Percentiles rank a stretch among this genome's conserved stretches.
These are phyloP conservation scores for Penicillium capsulatum DNA, from an alignment of 2,329 filamentous ascomycete species.

Conservation along the genomic window DNA sequence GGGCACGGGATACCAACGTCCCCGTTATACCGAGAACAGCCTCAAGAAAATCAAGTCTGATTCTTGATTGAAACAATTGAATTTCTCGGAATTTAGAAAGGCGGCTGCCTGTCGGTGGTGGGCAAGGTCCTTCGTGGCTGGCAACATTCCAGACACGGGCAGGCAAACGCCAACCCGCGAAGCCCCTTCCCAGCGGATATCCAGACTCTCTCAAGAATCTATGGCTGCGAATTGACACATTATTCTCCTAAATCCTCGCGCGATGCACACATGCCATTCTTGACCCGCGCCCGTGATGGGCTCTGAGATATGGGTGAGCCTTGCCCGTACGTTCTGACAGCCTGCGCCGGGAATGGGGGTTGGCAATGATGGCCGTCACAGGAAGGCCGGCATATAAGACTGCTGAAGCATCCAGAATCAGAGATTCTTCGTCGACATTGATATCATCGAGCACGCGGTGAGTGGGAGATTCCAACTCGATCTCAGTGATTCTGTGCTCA, in stretches of 20 bases:
- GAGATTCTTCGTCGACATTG: background rate
- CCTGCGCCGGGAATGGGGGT: slow-evolving; percentile 21
- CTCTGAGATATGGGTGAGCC: background rate
- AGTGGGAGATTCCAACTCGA: no score
- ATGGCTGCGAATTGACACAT: no score
- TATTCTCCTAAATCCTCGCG: no score
- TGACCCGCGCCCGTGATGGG: background rate
- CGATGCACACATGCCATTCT: background rate
- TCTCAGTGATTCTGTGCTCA: no score
- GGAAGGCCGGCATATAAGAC: slow-evolving; percentile 13
- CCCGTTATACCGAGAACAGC: no score
- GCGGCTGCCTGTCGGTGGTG: background rate
- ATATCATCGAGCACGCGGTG: background rate
- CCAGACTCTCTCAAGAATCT: background rate
- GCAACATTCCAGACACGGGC: slow-evolving; percentile 16
- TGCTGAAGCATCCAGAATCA: background rate
- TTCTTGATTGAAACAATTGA: background rate
- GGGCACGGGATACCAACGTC: no score
- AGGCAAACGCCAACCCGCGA: background rate
- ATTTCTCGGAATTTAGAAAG: no score
- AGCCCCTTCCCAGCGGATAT: background rate
- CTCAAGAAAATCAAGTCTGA: no score
- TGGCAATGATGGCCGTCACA: background rate
- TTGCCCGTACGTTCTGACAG: slow-evolving; percentile 3
- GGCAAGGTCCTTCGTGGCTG: slow-evolving; percentile 13